Conservation (phyloP, 345 rosid species). For the Gynandropsis gynandra region DNA sequence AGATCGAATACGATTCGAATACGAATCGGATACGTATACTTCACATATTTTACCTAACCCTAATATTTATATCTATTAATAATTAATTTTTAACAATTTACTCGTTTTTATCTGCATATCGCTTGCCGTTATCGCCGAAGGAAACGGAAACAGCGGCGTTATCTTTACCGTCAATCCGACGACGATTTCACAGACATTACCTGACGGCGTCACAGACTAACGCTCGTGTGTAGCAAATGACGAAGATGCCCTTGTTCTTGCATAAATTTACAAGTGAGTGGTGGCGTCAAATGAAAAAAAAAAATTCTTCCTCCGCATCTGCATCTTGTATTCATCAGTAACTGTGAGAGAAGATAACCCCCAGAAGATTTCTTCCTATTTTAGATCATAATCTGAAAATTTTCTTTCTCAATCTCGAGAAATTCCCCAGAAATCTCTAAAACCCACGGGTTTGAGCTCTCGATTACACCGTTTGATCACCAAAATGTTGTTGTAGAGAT, state of each 20-base stretch:
- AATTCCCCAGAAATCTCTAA: background rate
- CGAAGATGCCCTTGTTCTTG: conserved; percentile 16
- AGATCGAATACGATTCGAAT: too few relatives aligned
- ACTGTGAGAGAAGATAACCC: conserved; percentile 14
- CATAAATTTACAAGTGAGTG: background rate
- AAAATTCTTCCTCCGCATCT: conserved; percentile 6
- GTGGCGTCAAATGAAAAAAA: conserved; percentile 19
- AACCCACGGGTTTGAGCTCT: background rate
- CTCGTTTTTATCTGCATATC: background rate
- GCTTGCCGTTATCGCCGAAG: conserved; percentile 9
- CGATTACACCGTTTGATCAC: background rate
- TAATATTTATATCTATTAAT: background rate
- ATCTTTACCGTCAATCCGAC: background rate
- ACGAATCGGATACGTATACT: too few relatives aligned
- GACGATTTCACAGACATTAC: background rate
- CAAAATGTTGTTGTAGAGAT: background rate
- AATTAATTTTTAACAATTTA: background rate
- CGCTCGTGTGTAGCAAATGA: background rate
- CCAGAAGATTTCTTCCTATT: background rate
- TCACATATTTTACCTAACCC: too few relatives aligned
- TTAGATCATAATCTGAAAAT: conserved; percentile 10
- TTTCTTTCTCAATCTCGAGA: background rate
- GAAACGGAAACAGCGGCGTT: conserved; percentile 20
- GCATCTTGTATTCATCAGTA: conserved; percentile 17
- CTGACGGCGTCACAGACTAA: background rate